Conservation (phyloP, 345 rosid species). For the Cardiospermum halicacabum region DNA sequence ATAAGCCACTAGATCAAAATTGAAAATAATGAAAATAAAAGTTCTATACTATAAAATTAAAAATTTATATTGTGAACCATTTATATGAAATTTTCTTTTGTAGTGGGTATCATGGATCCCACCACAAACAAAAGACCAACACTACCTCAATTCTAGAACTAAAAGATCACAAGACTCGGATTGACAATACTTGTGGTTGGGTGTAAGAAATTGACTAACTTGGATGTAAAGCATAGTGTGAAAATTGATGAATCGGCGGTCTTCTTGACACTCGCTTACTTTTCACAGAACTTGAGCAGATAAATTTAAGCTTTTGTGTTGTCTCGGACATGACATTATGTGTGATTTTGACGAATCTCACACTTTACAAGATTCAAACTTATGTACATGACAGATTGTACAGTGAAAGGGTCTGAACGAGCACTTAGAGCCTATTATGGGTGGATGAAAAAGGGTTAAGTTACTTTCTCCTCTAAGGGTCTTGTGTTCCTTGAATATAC, state of each 20-base stretch:
- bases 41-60: too few species aligned
- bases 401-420: slow-evolving; percentile 72
- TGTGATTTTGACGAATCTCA: slow-evolving; percentile 75
- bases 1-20: too few species aligned
- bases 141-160: too few species aligned
- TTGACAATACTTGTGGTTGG: slow-evolving; percentile 55
- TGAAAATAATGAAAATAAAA: too few species aligned
- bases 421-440: slow-evolving; percentile 59
- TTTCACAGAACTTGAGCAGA: slow-evolving; percentile 72
- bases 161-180: slow-evolving; percentile 62
- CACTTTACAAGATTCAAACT: slow-evolving; percentile 77
- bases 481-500: slow-evolving; percentile 63
- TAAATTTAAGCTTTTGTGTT: slow-evolving; percentile 68
- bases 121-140: too few species aligned
- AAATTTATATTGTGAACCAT: too few species aligned
- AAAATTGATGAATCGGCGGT: slow-evolving; percentile 72
- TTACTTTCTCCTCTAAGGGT: slow-evolving; percentile 56
- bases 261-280: slow-evolving; percentile 65
- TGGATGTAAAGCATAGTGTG: slow-evolving; percentile 74
- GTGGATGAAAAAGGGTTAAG: slow-evolving; percentile 82
- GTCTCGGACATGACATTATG: slow-evolving; percentile 51
- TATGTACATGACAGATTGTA: slow-evolving; percentile 58
- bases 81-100: too few species aligned
- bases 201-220: slow-evolving; percentile 52
- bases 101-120: too few species aligned